phyloP scores from a whole-genome alignment of 768 basidiomycete genomes.

The Psilocybe sp. region DNA sequence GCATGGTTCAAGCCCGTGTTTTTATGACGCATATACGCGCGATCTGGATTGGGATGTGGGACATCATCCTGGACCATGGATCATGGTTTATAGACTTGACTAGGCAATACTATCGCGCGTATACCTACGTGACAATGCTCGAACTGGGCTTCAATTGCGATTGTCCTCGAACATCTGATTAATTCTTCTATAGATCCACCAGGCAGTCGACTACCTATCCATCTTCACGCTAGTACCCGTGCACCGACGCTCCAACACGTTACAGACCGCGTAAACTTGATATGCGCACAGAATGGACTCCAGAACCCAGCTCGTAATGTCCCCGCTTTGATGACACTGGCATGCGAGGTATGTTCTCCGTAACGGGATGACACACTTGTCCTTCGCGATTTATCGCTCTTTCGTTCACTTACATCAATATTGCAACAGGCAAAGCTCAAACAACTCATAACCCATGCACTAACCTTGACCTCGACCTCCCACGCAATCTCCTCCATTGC shows the following conservation, averaged over 20 bases:
- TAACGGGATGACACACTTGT: too few species aligned
- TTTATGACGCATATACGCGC: too few species aligned
- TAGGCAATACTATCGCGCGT: too few species aligned
- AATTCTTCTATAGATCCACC: constrained; percentile 48
- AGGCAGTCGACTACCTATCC: constrained; percentile 67
- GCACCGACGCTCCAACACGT: constrained; percentile 77
- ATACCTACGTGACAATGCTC: too few species aligned
- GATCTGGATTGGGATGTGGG: too few species aligned
- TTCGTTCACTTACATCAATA: background rate
- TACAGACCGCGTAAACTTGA: constrained; percentile 75
- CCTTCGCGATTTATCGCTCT: background rate
- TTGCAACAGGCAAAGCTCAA: constrained; percentile 69
- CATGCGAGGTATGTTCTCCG: constrained; percentile 73
- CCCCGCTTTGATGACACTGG: constrained; percentile 68
- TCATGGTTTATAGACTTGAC: too few species aligned
- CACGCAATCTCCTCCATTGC: constrained; percentile 75
- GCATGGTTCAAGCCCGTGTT: too few species aligned
- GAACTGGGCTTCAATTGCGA: background rate
- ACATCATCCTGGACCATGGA: too few species aligned
- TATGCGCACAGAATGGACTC: constrained; percentile 75
- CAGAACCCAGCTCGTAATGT: constrained; percentile 59
- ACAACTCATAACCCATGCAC: constrained; percentile 76
- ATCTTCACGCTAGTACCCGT: constrained; percentile 71
- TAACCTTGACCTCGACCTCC: constrained; percentile 74
- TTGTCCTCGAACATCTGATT: background rate